Conservation (phyloP, 768 basidiomycete genomes). For the Naganishia friedmannii region DNA sequence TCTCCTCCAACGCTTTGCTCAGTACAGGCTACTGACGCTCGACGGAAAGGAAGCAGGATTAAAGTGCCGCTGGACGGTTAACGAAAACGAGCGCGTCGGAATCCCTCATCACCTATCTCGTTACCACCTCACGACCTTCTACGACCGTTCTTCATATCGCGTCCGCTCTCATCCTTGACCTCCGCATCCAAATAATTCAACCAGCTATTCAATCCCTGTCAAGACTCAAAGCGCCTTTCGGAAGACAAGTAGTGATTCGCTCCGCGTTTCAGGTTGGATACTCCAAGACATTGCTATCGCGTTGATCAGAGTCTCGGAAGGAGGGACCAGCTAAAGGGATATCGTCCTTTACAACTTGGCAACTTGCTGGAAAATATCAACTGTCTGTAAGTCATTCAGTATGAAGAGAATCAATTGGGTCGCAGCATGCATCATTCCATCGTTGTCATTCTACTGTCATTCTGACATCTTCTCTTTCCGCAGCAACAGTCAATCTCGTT, state of each 20-base stretch:
- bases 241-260: background rate
- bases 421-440: background rate
- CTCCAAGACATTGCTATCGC: slow-evolving; percentile 8
- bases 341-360: background rate
- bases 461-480: background rate
- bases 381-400: background rate
- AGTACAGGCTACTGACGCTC: slow-evolving; percentile 15
- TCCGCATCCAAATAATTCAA: too few relatives aligned
- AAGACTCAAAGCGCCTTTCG: background rate
- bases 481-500: background rate
- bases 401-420: too few relatives aligned
- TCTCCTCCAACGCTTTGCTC: background rate
- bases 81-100: background rate
- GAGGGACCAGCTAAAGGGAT: background rate
- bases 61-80: slow-evolving; percentile 16
- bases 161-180: background rate
- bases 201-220: background rate
- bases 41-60: background rate
- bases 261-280: slow-evolving; percentile 4
- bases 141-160: slow-evolving; percentile 17
- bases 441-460: background rate
- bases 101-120: background rate
- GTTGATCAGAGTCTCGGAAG: slow-evolving; percentile 1
- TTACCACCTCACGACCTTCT: background rate
- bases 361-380: background rate